A percentile compares a stretch with the other conserved stretches of the same genome.
Conservation (phyloP, 257 asterid genomes). For the Coffea canephora region DNA sequence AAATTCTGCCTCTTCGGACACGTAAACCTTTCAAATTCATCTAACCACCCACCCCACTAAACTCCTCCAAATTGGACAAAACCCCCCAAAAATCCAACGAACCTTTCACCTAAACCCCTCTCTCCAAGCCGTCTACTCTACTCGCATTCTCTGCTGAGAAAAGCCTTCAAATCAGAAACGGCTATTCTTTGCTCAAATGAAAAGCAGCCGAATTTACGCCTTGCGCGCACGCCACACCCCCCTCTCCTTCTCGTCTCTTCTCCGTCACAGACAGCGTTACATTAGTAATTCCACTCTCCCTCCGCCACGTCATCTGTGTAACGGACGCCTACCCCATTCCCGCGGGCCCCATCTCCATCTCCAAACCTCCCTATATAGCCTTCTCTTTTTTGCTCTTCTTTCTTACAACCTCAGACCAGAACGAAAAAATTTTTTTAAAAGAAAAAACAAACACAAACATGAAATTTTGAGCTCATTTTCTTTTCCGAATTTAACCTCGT, state of each 20-base stretch:
- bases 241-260: neutral
- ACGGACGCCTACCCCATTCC: conserved; percentile 12
- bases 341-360: neutral
- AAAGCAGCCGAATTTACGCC: neutral
- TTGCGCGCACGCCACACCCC: neutral
- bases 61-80: too few species aligned
- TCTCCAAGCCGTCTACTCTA: too few species aligned
- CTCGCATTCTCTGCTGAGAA: too few species aligned
- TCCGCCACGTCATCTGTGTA: conserved; percentile 20
- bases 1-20: too few species aligned
- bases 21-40: too few species aligned
- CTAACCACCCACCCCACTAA: too few species aligned
- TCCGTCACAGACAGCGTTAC: neutral
- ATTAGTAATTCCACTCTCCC: neutral
- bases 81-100: too few species aligned
- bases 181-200: too few species aligned
- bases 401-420: neutral
- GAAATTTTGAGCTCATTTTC: conserved; percentile 1
- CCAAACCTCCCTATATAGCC: neutral
- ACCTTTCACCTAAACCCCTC: too few species aligned
- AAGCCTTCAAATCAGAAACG: neutral
- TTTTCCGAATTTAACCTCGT: conserved; percentile 32
- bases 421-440: too few species aligned
- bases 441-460: neutral
- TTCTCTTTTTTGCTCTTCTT: neutral